Evolutionary conservation across 106 monocot genomes (phyloP), one percentile per base, ranked within the genome.

Genomic region (Gastrodia elata): DNA sequence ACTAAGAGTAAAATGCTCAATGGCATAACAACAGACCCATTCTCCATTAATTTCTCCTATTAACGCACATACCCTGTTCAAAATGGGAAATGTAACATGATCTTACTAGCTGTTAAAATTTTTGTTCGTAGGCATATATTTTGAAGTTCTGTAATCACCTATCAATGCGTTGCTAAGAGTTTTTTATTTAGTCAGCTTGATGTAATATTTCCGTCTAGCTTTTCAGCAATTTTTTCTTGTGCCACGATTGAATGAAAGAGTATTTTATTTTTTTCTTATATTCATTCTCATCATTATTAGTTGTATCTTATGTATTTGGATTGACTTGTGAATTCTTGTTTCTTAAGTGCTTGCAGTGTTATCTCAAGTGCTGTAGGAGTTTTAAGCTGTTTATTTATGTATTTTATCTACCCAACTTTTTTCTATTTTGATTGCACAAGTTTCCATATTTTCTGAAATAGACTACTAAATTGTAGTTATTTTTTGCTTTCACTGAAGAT

Each of bases 401-500:
- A 61, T 61, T 61, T 13, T n/a, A 13, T 61, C 30, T 61, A 61
- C 11, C 61, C 11, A 61, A 61, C 14, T 61, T 61, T 59, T 61
- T 61, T 33, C 11, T 61, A 32, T 13, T 32, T 28, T 28, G 6
- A 13, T 11, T 30, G 30, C 61, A 4, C 14, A 61, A 30, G 20
- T 67, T 38, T 67, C 67, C 37, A 67, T 67, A 38, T 67, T 18
- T 37, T 36, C 67, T 67, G 18, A 36, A 36, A 67, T 67, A 67
- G 38, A 49, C 36, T 49, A 48, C 39, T 39, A 39, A 34, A 48
- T 49, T 68, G 26, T 40, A 75, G 28, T 69, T 81, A n/a, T 69
- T 81, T 73, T 77, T 15, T 77, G 68, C 40, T 44, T 35, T 26
- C 39, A 43, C 64, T 78, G 39, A 71, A 73, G 70, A 65, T 46